Evolutionary conservation across 768 basidiomycete genomes (phyloP).

Genomic region (Rossbeevera mucosa): DNA sequence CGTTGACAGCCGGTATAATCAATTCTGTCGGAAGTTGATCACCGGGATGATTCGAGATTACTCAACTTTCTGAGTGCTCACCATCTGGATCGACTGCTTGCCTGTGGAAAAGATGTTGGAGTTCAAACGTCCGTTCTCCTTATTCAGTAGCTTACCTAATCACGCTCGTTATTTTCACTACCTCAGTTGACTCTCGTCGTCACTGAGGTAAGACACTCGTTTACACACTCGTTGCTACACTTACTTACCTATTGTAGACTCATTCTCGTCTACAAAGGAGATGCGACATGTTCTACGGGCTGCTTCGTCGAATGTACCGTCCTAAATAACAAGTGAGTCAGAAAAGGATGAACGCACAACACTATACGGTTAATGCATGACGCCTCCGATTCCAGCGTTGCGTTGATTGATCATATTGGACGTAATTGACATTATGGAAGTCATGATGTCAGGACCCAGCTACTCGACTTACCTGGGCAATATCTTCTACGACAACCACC

Average conservation of each 20-base stretch:
- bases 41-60: neutral
- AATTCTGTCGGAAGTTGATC: constrained; percentile 39
- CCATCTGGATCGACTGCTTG: constrained; percentile 44
- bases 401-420: neutral
- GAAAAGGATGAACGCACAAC: neutral
- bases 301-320: constrained; percentile 72
- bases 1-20: constrained; percentile 66
- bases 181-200: too few relatives aligned
- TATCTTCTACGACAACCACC: constrained; percentile 65
- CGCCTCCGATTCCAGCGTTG: neutral
- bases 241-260: too few relatives aligned
- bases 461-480: constrained; percentile 42
- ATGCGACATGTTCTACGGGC: constrained; percentile 69
- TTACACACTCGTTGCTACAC: too few relatives aligned
- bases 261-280: too few relatives aligned
- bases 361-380: neutral
- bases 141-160: too few relatives aligned
- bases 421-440: neutral
- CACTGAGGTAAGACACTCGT: too few relatives aligned
- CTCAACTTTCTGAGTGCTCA: neutral
- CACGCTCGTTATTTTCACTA: too few relatives aligned
- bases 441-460: neutral
- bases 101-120: too few relatives aligned
- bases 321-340: constrained; percentile 29
- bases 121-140: too few relatives aligned